These are phyloP conservation scores for Tagetes erecta DNA, from an alignment of 129 eudicot genomes.

Conservation along the genomic window DNA sequence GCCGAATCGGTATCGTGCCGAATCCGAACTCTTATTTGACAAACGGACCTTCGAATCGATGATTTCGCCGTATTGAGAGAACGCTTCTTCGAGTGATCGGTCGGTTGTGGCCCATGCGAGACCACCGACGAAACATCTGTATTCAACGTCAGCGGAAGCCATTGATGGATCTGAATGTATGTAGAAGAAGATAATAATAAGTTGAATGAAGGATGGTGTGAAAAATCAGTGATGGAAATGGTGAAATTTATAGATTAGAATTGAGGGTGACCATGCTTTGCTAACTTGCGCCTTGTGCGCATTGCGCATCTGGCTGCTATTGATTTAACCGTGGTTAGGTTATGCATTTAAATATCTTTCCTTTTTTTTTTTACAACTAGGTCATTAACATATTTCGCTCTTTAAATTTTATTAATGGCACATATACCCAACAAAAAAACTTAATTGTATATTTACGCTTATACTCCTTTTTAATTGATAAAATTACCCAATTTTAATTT, in stretches of 20 bases:
- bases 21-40: constrained; percentile 37
- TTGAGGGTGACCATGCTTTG: neutral
- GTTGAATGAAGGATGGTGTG: neutral
- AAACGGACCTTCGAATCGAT: constrained; percentile 92
- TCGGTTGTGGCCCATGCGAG: constrained; percentile 93
- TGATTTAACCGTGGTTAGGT: neutral
- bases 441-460: too few species aligned
- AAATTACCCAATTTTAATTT: too few species aligned
- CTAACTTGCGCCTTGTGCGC: neutral
- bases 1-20: constrained; percentile 40
- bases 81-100: constrained; percentile 59
- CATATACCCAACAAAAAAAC: too few species aligned
- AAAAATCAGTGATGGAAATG: neutral
- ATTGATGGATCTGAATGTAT: neutral
- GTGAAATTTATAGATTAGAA: neutral
- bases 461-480: too few species aligned
- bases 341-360: too few species aligned
- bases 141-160: constrained; percentile 76
- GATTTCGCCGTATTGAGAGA: constrained; percentile 74
- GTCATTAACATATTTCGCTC: too few species aligned
- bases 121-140: constrained; percentile 90
- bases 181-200: too few species aligned
- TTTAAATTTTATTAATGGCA: too few species aligned
- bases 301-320: neutral
- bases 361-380: too few species aligned